phyloP scores from a whole-genome alignment of 1,139 yeast species.

The Hanseniaspora sp. region DNA sequence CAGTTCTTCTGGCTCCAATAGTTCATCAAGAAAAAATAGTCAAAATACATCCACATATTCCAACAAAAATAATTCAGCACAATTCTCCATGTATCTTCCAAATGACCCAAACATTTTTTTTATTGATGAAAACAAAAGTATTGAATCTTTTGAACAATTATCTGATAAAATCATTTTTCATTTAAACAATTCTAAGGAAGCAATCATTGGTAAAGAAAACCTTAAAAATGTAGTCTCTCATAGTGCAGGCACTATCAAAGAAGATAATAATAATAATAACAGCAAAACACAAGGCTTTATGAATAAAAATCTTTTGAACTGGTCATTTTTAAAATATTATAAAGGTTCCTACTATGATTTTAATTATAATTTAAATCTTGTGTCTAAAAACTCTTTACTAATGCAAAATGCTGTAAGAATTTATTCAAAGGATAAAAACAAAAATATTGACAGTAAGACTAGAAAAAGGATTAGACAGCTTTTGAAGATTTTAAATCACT shows the following conservation, averaged over 20 bases:
- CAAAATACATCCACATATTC: neutral
- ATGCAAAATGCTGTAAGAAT: constrained; percentile 14
- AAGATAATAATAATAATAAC: neutral
- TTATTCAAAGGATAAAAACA: neutral
- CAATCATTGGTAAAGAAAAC: constrained; percentile 9
- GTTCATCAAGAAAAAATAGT: constrained; percentile 21
- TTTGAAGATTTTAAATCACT: constrained; percentile 11
- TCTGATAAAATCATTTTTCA: neutral
- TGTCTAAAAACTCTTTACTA: constrained; percentile 9
- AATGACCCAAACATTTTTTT: constrained; percentile 13
- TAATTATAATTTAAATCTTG: constrained; percentile 4
- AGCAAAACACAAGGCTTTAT: neutral
- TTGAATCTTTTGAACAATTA: constrained; percentile 1
- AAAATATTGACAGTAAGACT: neutral
- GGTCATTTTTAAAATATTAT: constrained; percentile 1
- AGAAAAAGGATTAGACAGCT: constrained; percentile 12
- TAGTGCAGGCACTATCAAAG: constrained; percentile 6
- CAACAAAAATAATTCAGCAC: neutral
- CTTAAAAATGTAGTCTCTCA: neutral
- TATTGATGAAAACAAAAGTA: constrained; percentile 9
- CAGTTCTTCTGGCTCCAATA: neutral
- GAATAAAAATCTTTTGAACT: constrained; percentile 5
- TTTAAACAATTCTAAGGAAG: constrained; percentile 7
- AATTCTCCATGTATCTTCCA: neutral
- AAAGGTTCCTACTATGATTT: constrained; percentile 11